phyloP scores from a whole-genome alignment of 768 basidiomycete species.

The Termitomyces sp. region DNA sequence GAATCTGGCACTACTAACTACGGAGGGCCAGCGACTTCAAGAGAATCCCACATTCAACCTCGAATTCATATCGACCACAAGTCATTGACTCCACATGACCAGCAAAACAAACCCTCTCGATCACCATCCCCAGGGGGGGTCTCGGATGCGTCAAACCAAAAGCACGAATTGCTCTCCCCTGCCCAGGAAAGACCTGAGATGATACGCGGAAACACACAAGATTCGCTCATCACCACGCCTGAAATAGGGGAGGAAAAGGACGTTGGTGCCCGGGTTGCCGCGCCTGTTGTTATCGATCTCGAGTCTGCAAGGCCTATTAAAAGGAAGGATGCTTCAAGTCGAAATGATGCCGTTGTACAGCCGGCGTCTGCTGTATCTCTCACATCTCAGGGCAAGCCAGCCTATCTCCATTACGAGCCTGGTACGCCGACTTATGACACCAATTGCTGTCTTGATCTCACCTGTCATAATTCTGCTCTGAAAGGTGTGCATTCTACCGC shows the following conservation, averaged over 20 bases:
- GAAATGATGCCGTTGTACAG: constrained; percentile 17
- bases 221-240: constrained; percentile 44
- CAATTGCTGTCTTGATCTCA: constrained; percentile 6
- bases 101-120: constrained; percentile 26
- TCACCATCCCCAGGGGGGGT: constrained; percentile 21
- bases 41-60: constrained; percentile 11
- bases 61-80: constrained; percentile 21
- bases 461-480: constrained; percentile 5
- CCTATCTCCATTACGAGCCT: constrained; percentile 58
- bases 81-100: constrained; percentile 24
- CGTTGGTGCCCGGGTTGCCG: constrained; percentile 53
- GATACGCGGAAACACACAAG: constrained; percentile 5
- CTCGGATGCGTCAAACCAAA: constrained; percentile 19
- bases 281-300: constrained; percentile 52
- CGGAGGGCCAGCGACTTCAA: constrained; percentile 4
- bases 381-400: constrained; percentile 22
- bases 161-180: constrained; percentile 24
- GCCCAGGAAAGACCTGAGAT: constrained; percentile 11
- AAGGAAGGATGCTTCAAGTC: constrained; percentile 11
- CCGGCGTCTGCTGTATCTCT: constrained; percentile 20
- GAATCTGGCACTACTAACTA: constrained; percentile 49
- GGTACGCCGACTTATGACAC: constrained; percentile 26
- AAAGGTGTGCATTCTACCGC: constrained; percentile 60
- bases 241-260: constrained; percentile 58
- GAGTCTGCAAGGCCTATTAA: constrained; percentile 17